Evolutionary conservation across 2,329 filamentous ascomycete species (phyloP), one percentile per base, ranked within the genome.

Genomic region (Cordyceps pruinosa): DNA sequence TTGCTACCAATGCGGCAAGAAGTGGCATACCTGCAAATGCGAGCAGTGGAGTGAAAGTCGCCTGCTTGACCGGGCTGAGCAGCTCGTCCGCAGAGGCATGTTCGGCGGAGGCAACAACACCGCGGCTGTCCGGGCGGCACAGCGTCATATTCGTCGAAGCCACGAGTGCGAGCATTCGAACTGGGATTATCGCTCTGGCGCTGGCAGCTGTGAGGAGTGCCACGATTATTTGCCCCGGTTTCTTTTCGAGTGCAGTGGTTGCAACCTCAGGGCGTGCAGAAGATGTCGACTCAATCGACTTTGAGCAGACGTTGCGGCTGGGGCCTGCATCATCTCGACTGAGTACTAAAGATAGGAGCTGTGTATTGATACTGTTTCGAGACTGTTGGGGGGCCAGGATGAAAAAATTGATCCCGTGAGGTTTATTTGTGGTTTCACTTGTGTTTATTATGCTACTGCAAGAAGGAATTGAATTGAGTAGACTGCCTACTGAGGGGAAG

Each of bases 1-100:
- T 59, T 79, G 76, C 61, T 79, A 79, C 51, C 12, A 59, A 0
- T 80, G 76, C 45, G 74, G 73, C 7, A n/a, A 28, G 1, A 13
- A 1, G 3, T 78, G 75, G 75, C 74, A 72, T 50, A 68, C 52
- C 0, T 77, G 72, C 37, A 0, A 0, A 0, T 78, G 75, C 53
- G 50, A 15, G 3, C 64, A 67, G 32, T 77, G 71, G 71, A 59
- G 71, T 5, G 72, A 75, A 37, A 57, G 56, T 13, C 61, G 63
- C 6, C 66, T 59, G 1, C 0, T 44, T 13, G 10, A 34, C 4
- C 57, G 47, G 17, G 53, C 52, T 13, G 26, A 23, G 5, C 25
- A 19, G 15, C 21, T 49, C 37, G 25, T 57, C 37, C 7, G 32
- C 9, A 19, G 55, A 25, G 55, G 55, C 32, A 19, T 50, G 35